Evolutionary conservation across 257 asterid genomes (phyloP).

Genomic region (Solanum medicagineum): DNA sequence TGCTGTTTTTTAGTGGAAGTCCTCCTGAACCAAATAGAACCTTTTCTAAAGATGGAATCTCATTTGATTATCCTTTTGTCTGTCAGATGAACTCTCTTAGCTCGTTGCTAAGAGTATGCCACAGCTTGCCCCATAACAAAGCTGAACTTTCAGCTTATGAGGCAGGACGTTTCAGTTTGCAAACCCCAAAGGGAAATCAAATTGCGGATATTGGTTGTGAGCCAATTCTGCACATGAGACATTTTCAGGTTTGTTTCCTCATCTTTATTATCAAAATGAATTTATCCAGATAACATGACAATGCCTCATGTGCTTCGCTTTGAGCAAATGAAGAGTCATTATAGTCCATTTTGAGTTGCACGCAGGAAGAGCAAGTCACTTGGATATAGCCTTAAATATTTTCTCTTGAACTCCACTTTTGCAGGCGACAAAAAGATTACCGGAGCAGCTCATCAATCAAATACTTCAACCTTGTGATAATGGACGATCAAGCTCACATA

Average conservation of each 20-base stretch:
- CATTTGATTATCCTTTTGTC: background rate
- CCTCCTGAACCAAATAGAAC: background rate
- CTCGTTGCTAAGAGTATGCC: slow-evolving; percentile 71
- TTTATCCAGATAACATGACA: background rate
- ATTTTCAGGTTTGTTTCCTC: slow-evolving; percentile 59
- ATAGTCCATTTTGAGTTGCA: background rate
- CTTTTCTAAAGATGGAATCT: background rate
- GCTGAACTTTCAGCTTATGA: slow-evolving; percentile 50
- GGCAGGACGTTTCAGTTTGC: slow-evolving; percentile 71
- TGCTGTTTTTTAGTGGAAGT: background rate
- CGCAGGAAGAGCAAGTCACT: background rate
- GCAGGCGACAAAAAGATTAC: slow-evolving; percentile 71
- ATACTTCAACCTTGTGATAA: slow-evolving; percentile 30
- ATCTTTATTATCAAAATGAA: background rate
- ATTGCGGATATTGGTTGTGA: slow-evolving; percentile 97
- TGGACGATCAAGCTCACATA: slow-evolving; percentile 5
- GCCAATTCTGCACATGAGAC: slow-evolving; percentile 93
- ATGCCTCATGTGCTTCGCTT: background rate
- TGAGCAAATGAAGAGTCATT: background rate
- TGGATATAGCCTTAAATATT: background rate
- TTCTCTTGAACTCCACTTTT: background rate
- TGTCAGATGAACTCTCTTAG: slow-evolving; percentile 83
- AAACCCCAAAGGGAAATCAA: slow-evolving; percentile 69
- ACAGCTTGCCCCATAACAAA: slow-evolving; percentile 45
- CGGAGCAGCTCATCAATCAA: slow-evolving; percentile 66